Evolutionary conservation across 805 yeast species (phyloP).

Genomic region (Saturnispora saitoi): DNA sequence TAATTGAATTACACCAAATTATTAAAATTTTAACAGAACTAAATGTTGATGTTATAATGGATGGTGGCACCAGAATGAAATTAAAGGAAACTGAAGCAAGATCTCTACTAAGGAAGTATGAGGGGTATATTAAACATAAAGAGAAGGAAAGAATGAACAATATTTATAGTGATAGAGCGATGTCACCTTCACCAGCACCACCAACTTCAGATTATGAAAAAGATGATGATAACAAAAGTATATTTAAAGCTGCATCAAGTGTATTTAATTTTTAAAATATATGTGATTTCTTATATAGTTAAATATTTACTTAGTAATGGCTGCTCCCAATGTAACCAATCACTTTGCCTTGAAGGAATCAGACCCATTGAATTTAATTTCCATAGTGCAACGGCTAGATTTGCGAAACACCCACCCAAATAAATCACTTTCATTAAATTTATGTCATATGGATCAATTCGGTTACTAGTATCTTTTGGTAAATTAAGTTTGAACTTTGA

Average conservation of each 20-base stretch:
- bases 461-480: constrained; percentile 10
- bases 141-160: constrained; percentile 10
- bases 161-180: background rate
- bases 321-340: constrained; percentile 85
- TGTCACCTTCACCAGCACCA: background rate
- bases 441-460: constrained; percentile 17
- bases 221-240: constrained; percentile 18
- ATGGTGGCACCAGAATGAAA: constrained; percentile 22
- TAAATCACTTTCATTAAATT: constrained; percentile 22
- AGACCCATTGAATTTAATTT: constrained; percentile 84
- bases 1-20: constrained; percentile 71
- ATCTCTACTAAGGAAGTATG: constrained; percentile 47
- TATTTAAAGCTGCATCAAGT: constrained; percentile 22
- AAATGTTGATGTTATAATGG: constrained; percentile 44
- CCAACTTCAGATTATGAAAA: background rate
- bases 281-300: constrained; percentile 6
- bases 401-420: constrained; percentile 36
- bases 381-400: constrained; percentile 71
- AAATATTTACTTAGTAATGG: constrained; percentile 25
- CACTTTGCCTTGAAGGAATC: constrained; percentile 78
- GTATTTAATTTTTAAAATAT: constrained; percentile 8
- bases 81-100: constrained; percentile 60
- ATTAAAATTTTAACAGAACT: constrained; percentile 63
- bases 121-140: constrained; percentile 19
- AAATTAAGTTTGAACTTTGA: constrained; percentile 38